Percentiles rank a stretch among this genome's conserved stretches.
Conservation (phyloP, 2,329 filamentous ascomycete species). For the Aureobasidium uvarum region DNA sequence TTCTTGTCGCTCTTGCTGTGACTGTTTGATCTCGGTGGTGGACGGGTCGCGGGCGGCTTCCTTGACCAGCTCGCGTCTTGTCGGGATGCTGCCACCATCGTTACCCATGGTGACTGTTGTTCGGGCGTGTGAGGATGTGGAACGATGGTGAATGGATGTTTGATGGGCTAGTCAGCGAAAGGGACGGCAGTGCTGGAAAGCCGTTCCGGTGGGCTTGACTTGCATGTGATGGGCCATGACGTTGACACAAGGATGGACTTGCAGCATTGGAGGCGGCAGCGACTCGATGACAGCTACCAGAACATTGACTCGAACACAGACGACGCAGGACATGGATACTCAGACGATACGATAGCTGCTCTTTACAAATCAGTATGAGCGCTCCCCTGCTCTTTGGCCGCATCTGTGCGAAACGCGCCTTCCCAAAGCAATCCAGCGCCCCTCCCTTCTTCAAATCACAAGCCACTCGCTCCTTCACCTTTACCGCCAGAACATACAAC, state of each 20-base stretch:
- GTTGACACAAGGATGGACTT: not conserved
- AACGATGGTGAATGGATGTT: not conserved
- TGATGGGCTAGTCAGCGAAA: not conserved
- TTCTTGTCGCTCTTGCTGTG: conserved; percentile 76
- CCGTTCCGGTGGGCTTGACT: conserved; percentile 1
- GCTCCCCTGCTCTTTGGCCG: conserved; percentile 16
- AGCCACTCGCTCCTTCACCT: conserved; percentile 20
- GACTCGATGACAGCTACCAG: not conserved
- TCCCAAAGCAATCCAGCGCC: not conserved
- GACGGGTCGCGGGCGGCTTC: conserved; percentile 81
- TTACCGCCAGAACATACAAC: conserved; percentile 17
- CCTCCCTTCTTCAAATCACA: conserved; percentile 4
- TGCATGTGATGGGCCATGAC: conserved; percentile 25
- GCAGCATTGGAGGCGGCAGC: not conserved
- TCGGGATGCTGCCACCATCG: conserved; percentile 93
- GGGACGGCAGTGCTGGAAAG: not conserved
- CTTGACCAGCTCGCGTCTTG: conserved; percentile 92
- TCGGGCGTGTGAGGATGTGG: too few relatives aligned
- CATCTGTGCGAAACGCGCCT: conserved; percentile 22
- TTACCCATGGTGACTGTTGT: conserved; percentile 71
- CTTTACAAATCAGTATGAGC: not conserved
- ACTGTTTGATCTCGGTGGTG: conserved; percentile 83
- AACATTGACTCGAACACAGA: conserved; percentile 2
- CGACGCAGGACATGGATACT: conserved; percentile 8
- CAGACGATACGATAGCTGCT: not conserved